Evolutionary conservation across 2,329 filamentous ascomycete genomes (phyloP).

Genomic region (Dichotomopilus funicola): DNA sequence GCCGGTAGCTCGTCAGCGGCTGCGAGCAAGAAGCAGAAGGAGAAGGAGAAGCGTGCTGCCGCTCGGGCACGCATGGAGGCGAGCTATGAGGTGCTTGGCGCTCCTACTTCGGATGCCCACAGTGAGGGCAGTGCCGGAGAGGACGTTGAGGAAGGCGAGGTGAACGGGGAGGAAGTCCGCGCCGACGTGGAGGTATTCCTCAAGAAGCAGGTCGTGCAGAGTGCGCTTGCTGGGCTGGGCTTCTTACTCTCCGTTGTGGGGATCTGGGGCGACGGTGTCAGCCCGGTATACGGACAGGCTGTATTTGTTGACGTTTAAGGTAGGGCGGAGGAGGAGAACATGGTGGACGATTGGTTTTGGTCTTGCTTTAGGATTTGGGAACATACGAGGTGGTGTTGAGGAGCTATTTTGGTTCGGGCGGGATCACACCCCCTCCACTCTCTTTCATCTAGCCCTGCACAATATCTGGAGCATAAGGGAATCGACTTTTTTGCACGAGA

Average conservation of each 20-base stretch:
- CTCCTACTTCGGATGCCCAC: constrained; percentile 23
- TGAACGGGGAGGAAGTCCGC: constrained; percentile 59
- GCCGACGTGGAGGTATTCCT: constrained; percentile 49
- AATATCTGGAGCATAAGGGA: background rate
- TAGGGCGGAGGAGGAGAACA: background rate
- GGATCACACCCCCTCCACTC: background rate
- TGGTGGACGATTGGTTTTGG: too few relatives aligned
- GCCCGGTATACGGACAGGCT: constrained; percentile 11
- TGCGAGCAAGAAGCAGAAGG: constrained; percentile 5
- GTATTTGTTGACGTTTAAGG: constrained; percentile 14
- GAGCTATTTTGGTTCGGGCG: background rate
- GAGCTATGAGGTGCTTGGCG: constrained; percentile 60
- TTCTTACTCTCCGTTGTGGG: constrained; percentile 58
- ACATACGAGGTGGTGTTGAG: background rate
- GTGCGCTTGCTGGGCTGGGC: constrained; percentile 46
- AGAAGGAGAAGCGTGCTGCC: constrained; percentile 20
- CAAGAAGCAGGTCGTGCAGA: constrained; percentile 48
- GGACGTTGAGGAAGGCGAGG: constrained; percentile 42
- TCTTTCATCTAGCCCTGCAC: background rate
- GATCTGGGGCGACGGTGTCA: constrained; percentile 57
- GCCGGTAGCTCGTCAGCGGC: constrained; percentile 20
- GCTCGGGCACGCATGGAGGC: constrained; percentile 52
- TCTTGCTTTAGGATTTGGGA: background rate
- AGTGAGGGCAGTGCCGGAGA: constrained; percentile 38
- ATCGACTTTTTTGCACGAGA: background rate